Base-by-base conservation (phyloP, 2,329 filamentous ascomycete species). In the Sclerotinia spermophila region DNA sequence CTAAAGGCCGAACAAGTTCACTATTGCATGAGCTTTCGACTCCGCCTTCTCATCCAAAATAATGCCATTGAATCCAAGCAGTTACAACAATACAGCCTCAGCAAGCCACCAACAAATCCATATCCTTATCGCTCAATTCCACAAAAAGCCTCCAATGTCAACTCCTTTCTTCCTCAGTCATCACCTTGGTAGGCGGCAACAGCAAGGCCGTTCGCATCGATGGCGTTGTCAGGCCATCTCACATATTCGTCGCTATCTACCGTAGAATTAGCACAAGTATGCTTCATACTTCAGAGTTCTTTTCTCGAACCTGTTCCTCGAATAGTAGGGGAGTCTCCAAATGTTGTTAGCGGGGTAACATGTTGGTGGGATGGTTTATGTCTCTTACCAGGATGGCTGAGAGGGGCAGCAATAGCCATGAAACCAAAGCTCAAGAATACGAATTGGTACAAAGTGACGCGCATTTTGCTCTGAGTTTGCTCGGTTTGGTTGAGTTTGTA, bases 201-300 rank as follows among this genome's bases (percentile, higher is more conserved):
- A 1, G 24, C 10, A 2, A 68, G 38, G 10, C 66, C 66, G 17
- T 48, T 60, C 3, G 48, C 33, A 60, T 68, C 66, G 2, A 60
- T 35, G 17, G 6, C 7, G n/a, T 68, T 60, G 24, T 68, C 66
- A 21, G 66, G 66, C 66, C 66, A 68, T 44, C 21, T 60, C 21
- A 68, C 66, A 19, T 27, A 60, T 24, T 68, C 66, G 60, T 68
- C 66, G 2, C 53, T 40, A 45, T 68, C 66, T 68, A 30, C n/a
- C 5, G 19, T 24, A 7, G 5, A 5, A 15, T 68, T 21, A 68
- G 40, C 30, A 35, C n/a, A 27, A 38, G 5, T 27, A 21, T n/a
- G 3, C 6, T 35, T 11, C 42, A 30, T 19, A 27, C 5, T 15
- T 59, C 6, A 27, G 21, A 24, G 4, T 13, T 0, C 2, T 38